Base-by-base conservation (phyloP, 805 yeast species). In the Cyberlindnera xylosilytica region DNA sequence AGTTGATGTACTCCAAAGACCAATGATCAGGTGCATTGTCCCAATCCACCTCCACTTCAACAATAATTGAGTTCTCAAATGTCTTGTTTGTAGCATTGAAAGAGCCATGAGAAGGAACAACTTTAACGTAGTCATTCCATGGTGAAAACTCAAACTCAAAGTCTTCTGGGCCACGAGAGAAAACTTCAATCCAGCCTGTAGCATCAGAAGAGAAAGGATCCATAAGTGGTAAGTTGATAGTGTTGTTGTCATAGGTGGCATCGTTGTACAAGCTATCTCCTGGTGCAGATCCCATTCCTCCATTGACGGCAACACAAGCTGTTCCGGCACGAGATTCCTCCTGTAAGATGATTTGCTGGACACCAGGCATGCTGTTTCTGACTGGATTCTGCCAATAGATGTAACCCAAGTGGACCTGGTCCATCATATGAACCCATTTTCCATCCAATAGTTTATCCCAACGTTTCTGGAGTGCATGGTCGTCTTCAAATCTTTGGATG, bases 361-460 rank as follows among this genome's bases (percentile, higher is more conserved):
- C 41, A 3, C 26, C 29, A 11, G 49, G 49, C 46, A 41, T 41
- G 11, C 34, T 20, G 34, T 45, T 43, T 20, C 49, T 41, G 27
- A 45, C 28, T 4, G 49, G 49, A 13, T 45, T 37, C 28, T 45
- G 49, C 49, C 49, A 45, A 30, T 45, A 45, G 17, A 20, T 20
- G 26, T 45, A 45, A 6, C 45, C 45, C 17, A 45, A 23, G 23
- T 45, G 49, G 6, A 37, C 33, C 24, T 45, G 46, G 28, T 45
- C 49, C 49, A 45, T 45, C 41, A 45, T 26, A 29, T 45, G 49
- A 2, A 13, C 35, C 49, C 49, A 45, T 18, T 45, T 45, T 1
- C 49, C 49, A 20, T 45, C 47, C 5, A 44, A 34, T 10, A 44
- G 22, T 17, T 34, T 32, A 24, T 44, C 41, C 47, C 46, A 46